Evolutionary conservation across 192 early-diverging fungal species (phyloP), one percentile per base, ranked within the genome.

Genomic region (Entrophospora sp.): DNA sequence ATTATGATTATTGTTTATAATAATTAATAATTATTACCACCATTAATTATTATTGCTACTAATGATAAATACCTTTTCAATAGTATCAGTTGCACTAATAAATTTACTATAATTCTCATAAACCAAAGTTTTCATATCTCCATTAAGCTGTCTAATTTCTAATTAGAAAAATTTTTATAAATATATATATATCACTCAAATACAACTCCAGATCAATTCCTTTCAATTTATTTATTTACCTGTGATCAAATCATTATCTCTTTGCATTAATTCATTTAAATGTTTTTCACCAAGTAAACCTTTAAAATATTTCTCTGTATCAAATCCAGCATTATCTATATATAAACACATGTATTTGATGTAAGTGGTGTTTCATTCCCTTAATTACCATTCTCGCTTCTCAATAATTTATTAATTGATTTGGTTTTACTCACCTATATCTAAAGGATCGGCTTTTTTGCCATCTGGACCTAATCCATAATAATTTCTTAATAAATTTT

Each of bases 21-120:
- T n/a, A n/a, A n/a, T n/a, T n/a, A n/a, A n/a, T n/a, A n/a, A n/a
- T n/a, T n/a, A n/a, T n/a, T n/a, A n/a, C n/a, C n/a, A n/a, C n/a
- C n/a, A n/a, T n/a, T n/a, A n/a, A n/a, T n/a, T n/a, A n/a, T n/a
- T n/a, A n/a, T n/a, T n/a, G 14, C 27, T 28, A 55, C 9, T 14
- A n/a, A 27, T 67, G 5, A 27, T 2, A 20, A 32, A 22, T 43
- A 84, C 82, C 73, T 84, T 84, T 56, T 82, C 67, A 46, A 98
- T 93, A 1, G 96, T 93, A 57, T 96, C 92, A 1, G 93, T 92
- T 0, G 96, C 96, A 38, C 85, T 89, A 49, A 96, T 92, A 68
- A 98, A 96, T 79, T 95, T 93, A 82, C 82, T 92, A 70, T 98
- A 98, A 80, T 98, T 98, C 77, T 96, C 92, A 71, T 98, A 98